phyloP scores from a whole-genome alignment of 345 rosid genomes.

The Jatropha curcas region DNA sequence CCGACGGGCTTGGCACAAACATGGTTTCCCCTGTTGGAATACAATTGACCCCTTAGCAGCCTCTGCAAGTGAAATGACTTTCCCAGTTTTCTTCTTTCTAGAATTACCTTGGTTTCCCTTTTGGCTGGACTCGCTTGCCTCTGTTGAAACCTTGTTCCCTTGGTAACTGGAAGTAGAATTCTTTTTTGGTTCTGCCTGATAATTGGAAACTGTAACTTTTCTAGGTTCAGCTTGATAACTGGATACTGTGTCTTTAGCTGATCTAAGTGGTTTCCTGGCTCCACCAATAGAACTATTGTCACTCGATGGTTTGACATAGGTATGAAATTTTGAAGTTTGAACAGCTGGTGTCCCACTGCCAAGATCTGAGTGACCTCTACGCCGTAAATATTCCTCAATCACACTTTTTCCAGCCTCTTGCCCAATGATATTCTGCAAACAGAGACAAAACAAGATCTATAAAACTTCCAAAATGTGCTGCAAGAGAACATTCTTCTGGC shows the following conservation, averaged over 20 bases:
- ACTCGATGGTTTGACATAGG: conserved; percentile 74
- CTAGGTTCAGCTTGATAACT: conserved; percentile 26
- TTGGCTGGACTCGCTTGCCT: conserved; percentile 29
- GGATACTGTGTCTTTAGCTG: conserved; percentile 45
- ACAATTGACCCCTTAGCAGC: conserved; percentile 94
- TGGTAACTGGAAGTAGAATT: conserved; percentile 30
- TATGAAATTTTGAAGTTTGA: conserved; percentile 55
- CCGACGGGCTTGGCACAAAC: conserved; percentile 85
- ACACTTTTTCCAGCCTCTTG: conserved; percentile 67
- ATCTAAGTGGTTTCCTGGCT: conserved; percentile 49
- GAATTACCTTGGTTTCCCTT: conserved; percentile 51
- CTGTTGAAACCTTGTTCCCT: conserved; percentile 22
- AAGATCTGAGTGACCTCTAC: conserved; percentile 58
- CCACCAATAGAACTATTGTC: conserved; percentile 43
- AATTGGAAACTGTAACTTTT: conserved; percentile 24
- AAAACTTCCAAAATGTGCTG: not conserved
- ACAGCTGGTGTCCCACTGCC: conserved; percentile 33
- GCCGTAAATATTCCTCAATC: conserved; percentile 69
- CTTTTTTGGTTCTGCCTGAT: conserved; percentile 35
- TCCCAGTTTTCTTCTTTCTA: conserved; percentile 84
- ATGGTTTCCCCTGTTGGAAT: conserved; percentile 91
- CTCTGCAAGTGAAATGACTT: conserved; percentile 84
- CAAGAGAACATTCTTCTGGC: not conserved
- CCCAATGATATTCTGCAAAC: conserved; percentile 75
- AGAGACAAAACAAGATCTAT: conserved; percentile 13